A percentile compares a stretch with the other conserved stretches of the same genome.
Conservation (phyloP, 2,329 filamentous ascomycete species). For the Botrytis deweyae region DNA sequence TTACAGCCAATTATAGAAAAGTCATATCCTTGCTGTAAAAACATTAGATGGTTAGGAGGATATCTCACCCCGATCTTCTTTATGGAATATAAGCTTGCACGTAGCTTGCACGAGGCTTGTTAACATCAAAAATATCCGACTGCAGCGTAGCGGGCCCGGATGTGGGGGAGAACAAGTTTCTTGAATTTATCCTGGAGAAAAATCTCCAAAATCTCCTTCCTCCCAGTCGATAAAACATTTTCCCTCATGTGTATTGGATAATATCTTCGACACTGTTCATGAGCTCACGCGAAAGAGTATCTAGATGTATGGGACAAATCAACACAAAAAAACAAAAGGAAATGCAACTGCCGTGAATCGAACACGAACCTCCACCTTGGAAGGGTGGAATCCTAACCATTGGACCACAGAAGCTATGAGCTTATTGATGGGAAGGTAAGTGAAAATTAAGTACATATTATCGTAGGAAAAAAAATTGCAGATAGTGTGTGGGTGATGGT, state of each 20-base stretch:
- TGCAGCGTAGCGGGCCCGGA: not conserved
- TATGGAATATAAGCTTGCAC: not conserved
- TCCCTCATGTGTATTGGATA: too few relatives aligned
- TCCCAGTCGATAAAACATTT: not conserved
- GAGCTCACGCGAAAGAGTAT: rapidly evolving
- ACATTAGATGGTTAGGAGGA: not conserved
- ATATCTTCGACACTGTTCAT: not conserved
- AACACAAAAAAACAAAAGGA: rapidly evolving
- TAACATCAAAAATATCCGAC: not conserved
- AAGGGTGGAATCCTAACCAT: slow-evolving; percentile 12
- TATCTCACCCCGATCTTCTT: not conserved
- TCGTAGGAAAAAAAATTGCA: rapidly evolving
- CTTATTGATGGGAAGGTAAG: rapidly evolving
- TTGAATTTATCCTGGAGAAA: not conserved
- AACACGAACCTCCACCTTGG: slow-evolving; percentile 12
- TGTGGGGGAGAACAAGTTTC: not conserved
- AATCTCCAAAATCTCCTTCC: not conserved
- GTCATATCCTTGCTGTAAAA: not conserved
- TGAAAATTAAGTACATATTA: not conserved
- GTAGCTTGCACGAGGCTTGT: not conserved
- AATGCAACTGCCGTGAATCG: not conserved
- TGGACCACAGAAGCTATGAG: slow-evolving; percentile 8
- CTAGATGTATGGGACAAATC: rapidly evolving
- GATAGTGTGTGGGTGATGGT: not conserved
- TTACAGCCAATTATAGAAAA: not conserved